Evolutionary conservation across 2,329 filamentous ascomycete species (phyloP).

Genomic region (Cercospora sojina): DNA sequence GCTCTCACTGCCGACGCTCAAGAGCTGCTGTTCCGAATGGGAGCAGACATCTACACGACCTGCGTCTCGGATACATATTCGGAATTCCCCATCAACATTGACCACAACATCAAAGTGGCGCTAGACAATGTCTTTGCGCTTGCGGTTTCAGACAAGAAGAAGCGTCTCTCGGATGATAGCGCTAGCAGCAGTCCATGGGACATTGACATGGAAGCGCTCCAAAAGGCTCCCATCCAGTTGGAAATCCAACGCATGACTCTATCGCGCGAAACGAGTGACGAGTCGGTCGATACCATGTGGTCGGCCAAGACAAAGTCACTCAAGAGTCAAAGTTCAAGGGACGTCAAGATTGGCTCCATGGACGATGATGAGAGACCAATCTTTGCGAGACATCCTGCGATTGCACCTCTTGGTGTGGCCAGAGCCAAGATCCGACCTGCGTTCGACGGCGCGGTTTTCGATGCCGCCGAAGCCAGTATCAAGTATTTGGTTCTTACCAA

Average conservation of each 20-base stretch:
- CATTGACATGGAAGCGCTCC: slow-evolving; percentile 9
- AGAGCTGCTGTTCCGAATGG: slow-evolving; percentile 53
- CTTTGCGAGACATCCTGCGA: slow-evolving; percentile 19
- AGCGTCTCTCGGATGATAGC: slow-evolving; percentile 15
- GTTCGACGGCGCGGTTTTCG: slow-evolving; percentile 58
- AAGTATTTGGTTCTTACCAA: slow-evolving; percentile 68
- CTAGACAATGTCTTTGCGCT: slow-evolving; percentile 57
- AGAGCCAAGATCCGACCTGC: slow-evolving; percentile 24
- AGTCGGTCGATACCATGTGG: slow-evolving; percentile 16
- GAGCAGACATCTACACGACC: slow-evolving; percentile 60
- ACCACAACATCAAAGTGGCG: slow-evolving; percentile 55
- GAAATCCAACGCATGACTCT: slow-evolving; percentile 20
- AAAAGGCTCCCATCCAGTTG: slow-evolving; percentile 11
- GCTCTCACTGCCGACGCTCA: slow-evolving; percentile 21
- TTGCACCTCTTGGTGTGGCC: slow-evolving; percentile 15
- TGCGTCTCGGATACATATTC: slow-evolving; percentile 62
- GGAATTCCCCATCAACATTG: slow-evolving; percentile 67
- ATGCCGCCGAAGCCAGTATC: slow-evolving; percentile 59
- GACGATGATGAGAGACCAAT: slow-evolving; percentile 15
- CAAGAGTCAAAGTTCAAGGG: neutral
- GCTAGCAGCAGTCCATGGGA: slow-evolving; percentile 19
- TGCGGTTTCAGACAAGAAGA: slow-evolving; percentile 19
- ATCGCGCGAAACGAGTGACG: slow-evolving; percentile 15
- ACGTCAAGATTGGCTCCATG: neutral
- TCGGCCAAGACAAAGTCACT: neutral